Conservation (phyloP, 495 filamentous ascomycete species). For the Tuber magnatum region DNA sequence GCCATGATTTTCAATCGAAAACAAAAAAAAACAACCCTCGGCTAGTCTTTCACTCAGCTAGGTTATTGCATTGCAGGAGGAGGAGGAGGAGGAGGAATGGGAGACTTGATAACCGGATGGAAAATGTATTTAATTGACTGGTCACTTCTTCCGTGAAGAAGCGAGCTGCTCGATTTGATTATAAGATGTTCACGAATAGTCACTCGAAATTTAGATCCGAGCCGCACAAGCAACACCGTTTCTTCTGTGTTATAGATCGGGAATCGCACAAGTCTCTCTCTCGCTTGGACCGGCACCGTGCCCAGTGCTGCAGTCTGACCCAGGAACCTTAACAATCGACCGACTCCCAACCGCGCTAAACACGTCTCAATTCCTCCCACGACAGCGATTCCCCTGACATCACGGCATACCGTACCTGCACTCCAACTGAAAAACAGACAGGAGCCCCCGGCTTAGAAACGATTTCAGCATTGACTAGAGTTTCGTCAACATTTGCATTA, state of each 20-base stretch:
- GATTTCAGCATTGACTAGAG: not conserved
- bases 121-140: not conserved
- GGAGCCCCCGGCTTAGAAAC: not conserved
- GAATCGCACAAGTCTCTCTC: not conserved
- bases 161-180: not conserved
- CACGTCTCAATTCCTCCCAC: slow-evolving; percentile 1
- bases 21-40: not conserved
- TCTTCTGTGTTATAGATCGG: not conserved
- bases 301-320: not conserved
- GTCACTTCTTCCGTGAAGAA: slow-evolving; percentile 2
- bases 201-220: slow-evolving; percentile 2
- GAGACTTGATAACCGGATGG: not conserved
- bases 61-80: not conserved
- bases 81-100: not conserved
- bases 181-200: not conserved
- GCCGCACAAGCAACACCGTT: not conserved
- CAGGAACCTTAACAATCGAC: not conserved
- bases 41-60: not conserved
- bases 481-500: not conserved
- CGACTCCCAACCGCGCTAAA: not conserved
- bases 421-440: not conserved
- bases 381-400: not conserved
- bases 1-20: not conserved
- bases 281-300: not conserved
- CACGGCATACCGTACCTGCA: not conserved